These are phyloP conservation scores for Hyaloscypha finlandica DNA, from an alignment of 495 filamentous ascomycete species.

Conservation along the genomic window DNA sequence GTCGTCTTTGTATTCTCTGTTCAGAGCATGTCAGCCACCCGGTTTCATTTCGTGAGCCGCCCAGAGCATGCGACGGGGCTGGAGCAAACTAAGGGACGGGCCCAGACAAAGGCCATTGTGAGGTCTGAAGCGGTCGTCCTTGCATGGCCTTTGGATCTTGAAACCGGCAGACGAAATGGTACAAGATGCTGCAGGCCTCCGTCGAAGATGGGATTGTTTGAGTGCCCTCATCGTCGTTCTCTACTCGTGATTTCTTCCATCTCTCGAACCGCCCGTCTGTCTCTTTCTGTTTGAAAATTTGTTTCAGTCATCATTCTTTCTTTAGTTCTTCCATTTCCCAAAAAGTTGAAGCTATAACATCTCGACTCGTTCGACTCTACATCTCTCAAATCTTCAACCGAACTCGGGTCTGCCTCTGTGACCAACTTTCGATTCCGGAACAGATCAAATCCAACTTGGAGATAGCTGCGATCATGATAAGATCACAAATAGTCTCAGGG, in stretches of 20 bases:
- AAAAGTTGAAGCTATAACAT: neutral
- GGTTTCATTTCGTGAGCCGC: slow-evolving; percentile 29
- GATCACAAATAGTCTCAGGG: slow-evolving; percentile 13
- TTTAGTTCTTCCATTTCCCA: neutral
- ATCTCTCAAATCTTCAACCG: neutral
- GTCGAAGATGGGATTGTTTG: neutral
- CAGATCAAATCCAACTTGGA: neutral
- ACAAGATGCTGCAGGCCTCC: slow-evolving; percentile 20
- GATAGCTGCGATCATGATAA: slow-evolving; percentile 18
- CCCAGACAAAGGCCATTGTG: slow-evolving; percentile 7
- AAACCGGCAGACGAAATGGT: slow-evolving; percentile 23
- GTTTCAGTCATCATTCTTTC: slow-evolving; percentile 12
- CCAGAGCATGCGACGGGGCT: slow-evolving; percentile 14
- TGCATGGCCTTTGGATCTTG: slow-evolving; percentile 13
- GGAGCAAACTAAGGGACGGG: slow-evolving; percentile 6
- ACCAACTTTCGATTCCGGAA: neutral
- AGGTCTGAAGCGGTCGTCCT: slow-evolving; percentile 6
- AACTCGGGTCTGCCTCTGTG: neutral
- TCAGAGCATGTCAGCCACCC: slow-evolving; percentile 13
- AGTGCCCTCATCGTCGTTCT: slow-evolving; percentile 8
- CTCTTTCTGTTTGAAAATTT: slow-evolving; percentile 19
- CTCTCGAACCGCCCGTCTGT: slow-evolving; percentile 14
- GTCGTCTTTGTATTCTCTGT: neutral
- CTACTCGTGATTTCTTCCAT: slow-evolving; percentile 14
- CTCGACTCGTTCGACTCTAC: neutral